Evolutionary conservation across 768 basidiomycete species (phyloP), one percentile per base, ranked within the genome.

Genomic region (Vararia minispora): DNA sequence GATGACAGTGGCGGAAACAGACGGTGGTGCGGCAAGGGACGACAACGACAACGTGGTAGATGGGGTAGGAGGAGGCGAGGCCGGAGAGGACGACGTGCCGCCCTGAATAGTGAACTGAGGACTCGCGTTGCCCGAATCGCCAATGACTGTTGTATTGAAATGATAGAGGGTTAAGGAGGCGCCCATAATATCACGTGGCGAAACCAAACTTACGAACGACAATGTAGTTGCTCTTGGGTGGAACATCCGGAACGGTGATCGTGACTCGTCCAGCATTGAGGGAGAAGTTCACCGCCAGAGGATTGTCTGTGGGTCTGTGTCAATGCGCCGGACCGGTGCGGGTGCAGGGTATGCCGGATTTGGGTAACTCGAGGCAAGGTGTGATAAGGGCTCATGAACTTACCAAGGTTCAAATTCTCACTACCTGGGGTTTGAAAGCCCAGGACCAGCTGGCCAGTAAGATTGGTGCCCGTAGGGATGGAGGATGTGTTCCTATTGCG

Each of bases 371-470:
- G n/a, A n/a, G n/a, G n/a, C n/a, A n/a, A n/a, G n/a, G n/a, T n/a
- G n/a, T n/a, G n/a, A n/a, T n/a, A n/a, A n/a, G 17, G 30, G 24
- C 42, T 17, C 13, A 27, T 31, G 25, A 5, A 54, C 72, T 40
- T 43, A 76, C 76, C 28, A 24, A 76, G 56, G 43, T 76, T 63
- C 48, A 76, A 74, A 37, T 64, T 67, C 39, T 45, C 50, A 25
- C 48, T 46, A 37, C 56, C 54, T 38, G 50, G 48, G 39, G 52
- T 45, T 41, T 48, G 14, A 43, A 56, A 57, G 8, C 75, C 76
- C 18, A 79, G 63, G 6, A 76, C 46, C 29, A 76, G 45, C 24
- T 53, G 17, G 11, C 76, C 62, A 4, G 58, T 64, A 5, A 57
- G 54, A 42, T 59, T 52, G 17, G 52, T 55, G 27, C 62, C 54